A percentile compares a stretch with the other conserved stretches of the same genome.
Evolutionary conservation across 2,329 filamentous ascomycete species (phyloP).

Genomic region (Cadophora malorum): DNA sequence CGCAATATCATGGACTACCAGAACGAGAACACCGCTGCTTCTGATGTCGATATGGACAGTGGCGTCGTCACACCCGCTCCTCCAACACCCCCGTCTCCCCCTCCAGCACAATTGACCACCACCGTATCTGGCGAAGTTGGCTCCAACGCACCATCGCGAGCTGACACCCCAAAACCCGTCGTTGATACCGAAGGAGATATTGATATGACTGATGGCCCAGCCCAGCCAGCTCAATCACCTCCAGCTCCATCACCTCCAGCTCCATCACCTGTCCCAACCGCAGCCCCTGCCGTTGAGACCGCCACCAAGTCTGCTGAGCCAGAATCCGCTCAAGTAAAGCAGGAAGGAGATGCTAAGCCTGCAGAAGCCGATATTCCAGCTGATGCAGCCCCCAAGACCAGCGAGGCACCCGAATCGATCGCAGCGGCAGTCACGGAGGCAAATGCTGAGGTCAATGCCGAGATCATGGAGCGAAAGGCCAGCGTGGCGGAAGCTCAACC

Average conservation of each 20-base stretch:
- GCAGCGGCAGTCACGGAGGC: constrained; percentile 25
- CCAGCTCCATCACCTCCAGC: constrained; percentile 8
- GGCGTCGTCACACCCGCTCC: constrained; percentile 49
- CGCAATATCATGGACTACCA: constrained; percentile 67
- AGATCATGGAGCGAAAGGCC: constrained; percentile 41
- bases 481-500: constrained; percentile 28
- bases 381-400: constrained; percentile 21
- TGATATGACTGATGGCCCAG: constrained; percentile 41
- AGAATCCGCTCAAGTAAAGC: constrained; percentile 43
- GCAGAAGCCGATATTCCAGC: constrained; percentile 43
- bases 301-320: constrained; percentile 41
- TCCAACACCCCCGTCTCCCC: constrained; percentile 16
- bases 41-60: constrained; percentile 57
- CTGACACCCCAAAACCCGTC: constrained; percentile 38
- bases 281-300: constrained; percentile 18
- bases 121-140: constrained; percentile 33
- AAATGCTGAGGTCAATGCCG: constrained; percentile 43
- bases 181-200: constrained; percentile 45
- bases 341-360: constrained; percentile 43
- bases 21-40: constrained; percentile 58
- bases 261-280: constrained; percentile 17
- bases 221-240: neutral
- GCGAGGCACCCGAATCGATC: constrained; percentile 23
- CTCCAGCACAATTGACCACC: neutral
- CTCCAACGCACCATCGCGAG: constrained; percentile 43